Evolutionary conservation across 176 grass and related monocot genomes (phyloP), one percentile per base, ranked within the genome.

Genomic region (Carex parvula): DNA sequence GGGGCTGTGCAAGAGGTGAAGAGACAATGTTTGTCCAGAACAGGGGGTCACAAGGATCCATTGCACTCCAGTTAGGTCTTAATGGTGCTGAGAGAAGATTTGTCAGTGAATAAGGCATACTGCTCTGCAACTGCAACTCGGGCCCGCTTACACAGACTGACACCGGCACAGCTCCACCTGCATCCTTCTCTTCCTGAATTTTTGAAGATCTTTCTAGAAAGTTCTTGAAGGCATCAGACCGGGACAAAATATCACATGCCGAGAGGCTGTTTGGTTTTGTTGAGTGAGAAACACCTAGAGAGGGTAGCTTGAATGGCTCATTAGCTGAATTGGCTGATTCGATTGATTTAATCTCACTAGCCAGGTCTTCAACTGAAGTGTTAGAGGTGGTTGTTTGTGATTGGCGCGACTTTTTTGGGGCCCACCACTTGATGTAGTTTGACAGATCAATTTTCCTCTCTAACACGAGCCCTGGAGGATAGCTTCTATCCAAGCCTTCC

Each of bases 401-500:
- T 70, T 92, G 89, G 75, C 90, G 87, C 24, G 86, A 33, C 84
- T 94, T 99, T 87, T 95, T 99, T 16, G 91, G 93, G 46, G 89
- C 54, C 96, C 96, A 99, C 96, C 96, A 99, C 71, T 89, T 90
- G 81, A 99, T 99, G 86, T 95, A 99, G 85, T 89, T 95, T 86
- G 96, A 95, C 57, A 99, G 87, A 92, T 99, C 93, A 89, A 91
- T 87, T 95, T 95, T 99, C 86, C 89, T 91, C 69, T 97, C 92
- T 84, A 91, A 81, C 6, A 85, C 89, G 24, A 88, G 89, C 87
- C 85, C 87, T 73, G 87, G 90, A 2, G 80, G 70, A 84, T 89
- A 93, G 77, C 92, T 95, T 70, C 90, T 86, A 87, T 94, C 96
- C 13, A 68, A 79, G 22, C 84, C 86, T 78, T 95, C 90, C 81